These are phyloP conservation scores for Tephrocybe sp. DNA, from an alignment of 768 basidiomycete species.

Conservation along the genomic window DNA sequence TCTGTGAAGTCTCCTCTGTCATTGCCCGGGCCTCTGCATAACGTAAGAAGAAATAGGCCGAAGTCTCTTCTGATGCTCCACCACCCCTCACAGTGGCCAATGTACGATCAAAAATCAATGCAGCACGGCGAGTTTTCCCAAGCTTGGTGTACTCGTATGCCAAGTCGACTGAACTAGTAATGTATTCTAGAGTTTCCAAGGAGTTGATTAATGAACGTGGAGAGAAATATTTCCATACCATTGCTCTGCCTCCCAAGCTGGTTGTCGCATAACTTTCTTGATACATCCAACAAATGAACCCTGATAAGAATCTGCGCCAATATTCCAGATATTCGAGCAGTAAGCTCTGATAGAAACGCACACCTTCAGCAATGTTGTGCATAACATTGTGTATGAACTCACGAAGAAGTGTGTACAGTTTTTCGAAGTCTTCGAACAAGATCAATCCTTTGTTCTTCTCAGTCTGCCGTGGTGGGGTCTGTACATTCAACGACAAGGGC, in stretches of 20 bases:
- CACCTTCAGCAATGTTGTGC: too few relatives aligned
- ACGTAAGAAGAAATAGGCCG: slow-evolving; percentile 57
- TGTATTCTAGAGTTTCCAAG: slow-evolving; percentile 46
- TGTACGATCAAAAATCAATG: slow-evolving; percentile 60
- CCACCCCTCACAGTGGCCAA: slow-evolving; percentile 44
- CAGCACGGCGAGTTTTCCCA: slow-evolving; percentile 72
- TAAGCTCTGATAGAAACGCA: slow-evolving; percentile 42
- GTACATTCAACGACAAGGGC: slow-evolving; percentile 27
- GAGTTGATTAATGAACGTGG: neutral
- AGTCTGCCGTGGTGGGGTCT: slow-evolving; percentile 26
- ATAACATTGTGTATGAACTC: too few relatives aligned
- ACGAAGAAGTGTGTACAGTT: slow-evolving; percentile 56
- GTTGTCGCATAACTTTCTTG: slow-evolving; percentile 59
- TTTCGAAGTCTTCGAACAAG: slow-evolving; percentile 40
- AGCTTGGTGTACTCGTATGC: slow-evolving; percentile 80
- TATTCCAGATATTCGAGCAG: slow-evolving; percentile 63
- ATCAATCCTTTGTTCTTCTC: slow-evolving; percentile 14
- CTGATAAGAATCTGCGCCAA: slow-evolving; percentile 66
- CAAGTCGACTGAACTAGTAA: slow-evolving; percentile 64
- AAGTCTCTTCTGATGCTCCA: slow-evolving; percentile 49
- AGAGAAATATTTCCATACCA: slow-evolving; percentile 35
- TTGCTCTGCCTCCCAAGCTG: slow-evolving; percentile 41
- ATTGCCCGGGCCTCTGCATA: slow-evolving; percentile 67
- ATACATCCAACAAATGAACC: slow-evolving; percentile 64
- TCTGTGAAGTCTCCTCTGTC: slow-evolving; percentile 56